A percentile compares a stretch with the other conserved stretches of the same genome.
Conservation (phyloP, 208 protist genomes). For the Leishmania major region DNA sequence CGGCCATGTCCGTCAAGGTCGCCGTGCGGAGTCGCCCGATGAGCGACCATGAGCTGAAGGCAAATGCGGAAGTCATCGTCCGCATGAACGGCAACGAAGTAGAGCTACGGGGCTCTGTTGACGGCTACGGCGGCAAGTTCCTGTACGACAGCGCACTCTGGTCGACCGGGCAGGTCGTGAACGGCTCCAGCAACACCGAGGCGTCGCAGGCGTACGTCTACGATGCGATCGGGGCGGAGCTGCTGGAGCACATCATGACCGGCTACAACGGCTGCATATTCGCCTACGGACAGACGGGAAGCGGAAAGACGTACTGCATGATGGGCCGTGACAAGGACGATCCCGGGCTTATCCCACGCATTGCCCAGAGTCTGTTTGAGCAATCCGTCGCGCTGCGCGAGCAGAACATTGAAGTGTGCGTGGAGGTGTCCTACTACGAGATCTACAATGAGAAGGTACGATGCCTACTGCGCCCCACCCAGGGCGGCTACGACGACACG, state of each 20-base stretch:
- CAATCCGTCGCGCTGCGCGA: conserved; percentile 35
- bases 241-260: conserved; percentile 65
- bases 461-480: conserved; percentile 65
- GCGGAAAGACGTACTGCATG: conserved; percentile 89
- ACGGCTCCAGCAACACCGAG: conserved; percentile 42
- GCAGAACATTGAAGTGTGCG: conserved; percentile 70
- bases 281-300: conserved; percentile 90
- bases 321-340: conserved; percentile 46
- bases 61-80: conserved; percentile 49
- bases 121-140: conserved; percentile 50
- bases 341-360: conserved; percentile 69
- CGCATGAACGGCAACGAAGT: conserved; percentile 75
- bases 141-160: conserved; percentile 79
- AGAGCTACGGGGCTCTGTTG: conserved; percentile 41
- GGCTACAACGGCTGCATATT: conserved; percentile 92
- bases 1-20: conserved; percentile 77
- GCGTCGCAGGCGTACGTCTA: conserved; percentile 72
- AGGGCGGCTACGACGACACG: conserved; percentile 60
- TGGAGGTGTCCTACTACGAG: conserved; percentile 87
- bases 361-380: conserved; percentile 63
- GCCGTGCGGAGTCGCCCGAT: conserved; percentile 74
- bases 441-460: conserved; percentile 93
- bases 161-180: conserved; percentile 41
- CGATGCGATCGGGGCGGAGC: conserved; percentile 50
- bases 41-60: conserved; percentile 52